These are phyloP conservation scores for Beta lomatogona DNA, from an alignment of 179 eudicot species.

Conservation along the genomic window DNA sequence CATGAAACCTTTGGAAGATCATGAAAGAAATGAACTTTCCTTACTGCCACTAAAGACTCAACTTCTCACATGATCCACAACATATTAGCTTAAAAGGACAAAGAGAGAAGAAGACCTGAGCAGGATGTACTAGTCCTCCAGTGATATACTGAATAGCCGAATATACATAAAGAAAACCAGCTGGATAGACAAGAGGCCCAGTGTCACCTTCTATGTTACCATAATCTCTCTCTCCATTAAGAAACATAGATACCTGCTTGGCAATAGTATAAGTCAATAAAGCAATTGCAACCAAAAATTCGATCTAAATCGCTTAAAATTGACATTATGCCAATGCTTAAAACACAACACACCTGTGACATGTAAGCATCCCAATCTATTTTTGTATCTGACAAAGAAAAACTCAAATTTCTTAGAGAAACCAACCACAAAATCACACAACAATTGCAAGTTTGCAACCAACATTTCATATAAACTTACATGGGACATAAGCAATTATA, in stretches of 20 bases:
- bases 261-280: slow-evolving; percentile 13
- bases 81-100: neutral
- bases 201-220: slow-evolving; percentile 88
- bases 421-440: neutral
- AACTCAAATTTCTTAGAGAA: slow-evolving; percentile 19
- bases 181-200: slow-evolving; percentile 95
- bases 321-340: neutral
- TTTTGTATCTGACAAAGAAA: slow-evolving; percentile 62
- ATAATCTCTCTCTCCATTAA: slow-evolving; percentile 88
- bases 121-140: slow-evolving; percentile 76
- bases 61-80: neutral
- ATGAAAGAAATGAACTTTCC: neutral
- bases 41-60: neutral
- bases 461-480: slow-evolving; percentile 39
- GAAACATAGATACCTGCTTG: slow-evolving; percentile 72
- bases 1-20: neutral
- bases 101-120: slow-evolving; percentile 54
- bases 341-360: slow-evolving; percentile 59
- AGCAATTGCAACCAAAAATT: neutral
- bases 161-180: slow-evolving; percentile 91
- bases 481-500: slow-evolving; percentile 73
- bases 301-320: neutral
- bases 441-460: neutral
- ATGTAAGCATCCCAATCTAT: slow-evolving; percentile 96
- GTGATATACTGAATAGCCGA: slow-evolving; percentile 78